Percentiles rank a stretch among this genome's conserved stretches.
These are phyloP conservation scores for Trypanosoma rangeli DNA, from an alignment of 208 protist genomes.

Conservation along the genomic window DNA sequence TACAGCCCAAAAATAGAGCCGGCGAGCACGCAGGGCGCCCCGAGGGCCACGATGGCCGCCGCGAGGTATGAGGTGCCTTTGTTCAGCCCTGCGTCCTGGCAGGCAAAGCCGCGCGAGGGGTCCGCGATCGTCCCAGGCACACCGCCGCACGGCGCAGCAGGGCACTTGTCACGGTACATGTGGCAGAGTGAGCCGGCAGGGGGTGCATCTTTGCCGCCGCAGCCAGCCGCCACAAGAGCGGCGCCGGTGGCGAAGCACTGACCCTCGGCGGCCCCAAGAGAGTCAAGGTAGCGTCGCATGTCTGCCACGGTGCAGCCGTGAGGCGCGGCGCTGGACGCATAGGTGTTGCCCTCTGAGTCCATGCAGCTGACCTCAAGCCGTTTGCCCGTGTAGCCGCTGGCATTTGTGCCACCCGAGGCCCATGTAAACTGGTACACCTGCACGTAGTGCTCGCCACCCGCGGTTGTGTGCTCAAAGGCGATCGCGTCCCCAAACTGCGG, in stretches of 20 bases:
- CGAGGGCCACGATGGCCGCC: conserved; percentile 14
- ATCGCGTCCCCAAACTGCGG: conserved; percentile 20
- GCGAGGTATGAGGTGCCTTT: conserved; percentile 11
- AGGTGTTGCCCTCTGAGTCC: conserved; percentile 8
- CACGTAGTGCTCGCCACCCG: background rate
- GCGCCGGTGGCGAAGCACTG: conserved; percentile 13
- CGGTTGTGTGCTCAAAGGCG: conserved; percentile 20
- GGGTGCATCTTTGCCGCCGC: conserved; percentile 5
- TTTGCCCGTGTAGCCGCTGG: background rate
- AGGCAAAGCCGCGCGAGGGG: conserved; percentile 12
- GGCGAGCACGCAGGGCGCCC: conserved; percentile 10
- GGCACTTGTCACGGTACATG: conserved; percentile 18
- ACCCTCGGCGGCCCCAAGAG: conserved; percentile 8
- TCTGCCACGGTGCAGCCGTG: conserved; percentile 17
- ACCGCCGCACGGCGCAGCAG: conserved; percentile 12
- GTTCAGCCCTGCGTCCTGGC: conserved; percentile 4
- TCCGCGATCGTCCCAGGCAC: conserved; percentile 8
- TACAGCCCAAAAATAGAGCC: conserved; percentile 20
- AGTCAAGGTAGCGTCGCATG: conserved; percentile 15
- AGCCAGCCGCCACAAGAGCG: background rate
- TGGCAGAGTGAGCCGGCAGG: conserved; percentile 10
- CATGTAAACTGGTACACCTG: conserved; percentile 9
- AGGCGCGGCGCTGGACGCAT: conserved; percentile 3
- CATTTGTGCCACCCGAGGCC: background rate
- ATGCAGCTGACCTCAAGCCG: conserved; percentile 14